Evolutionary conservation across 2,329 filamentous ascomycete species (phyloP).

Genomic region (Colletotrichum salicis): DNA sequence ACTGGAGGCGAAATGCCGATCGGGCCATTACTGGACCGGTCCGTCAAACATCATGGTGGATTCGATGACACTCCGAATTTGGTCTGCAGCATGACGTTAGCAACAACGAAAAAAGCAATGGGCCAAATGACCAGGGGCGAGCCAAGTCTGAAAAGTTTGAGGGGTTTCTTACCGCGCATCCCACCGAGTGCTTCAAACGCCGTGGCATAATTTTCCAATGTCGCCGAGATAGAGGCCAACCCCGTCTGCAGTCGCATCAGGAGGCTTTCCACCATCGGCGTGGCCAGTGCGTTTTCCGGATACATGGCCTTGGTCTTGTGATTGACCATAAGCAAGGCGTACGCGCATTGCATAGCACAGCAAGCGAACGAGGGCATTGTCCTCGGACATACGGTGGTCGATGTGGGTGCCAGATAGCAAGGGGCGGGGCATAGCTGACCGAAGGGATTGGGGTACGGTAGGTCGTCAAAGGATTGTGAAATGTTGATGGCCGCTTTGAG

Average conservation of each 20-base stretch:
- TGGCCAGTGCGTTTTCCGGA: slow-evolving; percentile 39
- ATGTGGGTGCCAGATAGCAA: slow-evolving; percentile 48
- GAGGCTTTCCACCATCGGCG: slow-evolving; percentile 47
- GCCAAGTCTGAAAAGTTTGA: neutral
- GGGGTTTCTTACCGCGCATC: slow-evolving; percentile 52
- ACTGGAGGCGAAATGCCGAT: slow-evolving; percentile 8
- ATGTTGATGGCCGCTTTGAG: slow-evolving; percentile 60
- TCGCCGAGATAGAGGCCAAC: slow-evolving; percentile 52
- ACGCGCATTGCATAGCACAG: slow-evolving; percentile 58
- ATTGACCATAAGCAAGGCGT: slow-evolving; percentile 55
- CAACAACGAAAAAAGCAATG: neutral
- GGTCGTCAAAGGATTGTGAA: slow-evolving; percentile 54
- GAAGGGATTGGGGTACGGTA: slow-evolving; percentile 58
- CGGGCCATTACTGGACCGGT: slow-evolving; percentile 20
- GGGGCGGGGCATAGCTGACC: slow-evolving; percentile 46
- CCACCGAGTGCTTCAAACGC: slow-evolving; percentile 57
- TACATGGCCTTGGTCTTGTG: slow-evolving; percentile 53
- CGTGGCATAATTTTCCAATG: slow-evolving; percentile 55
- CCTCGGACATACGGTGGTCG: slow-evolving; percentile 51
- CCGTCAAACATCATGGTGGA: slow-evolving; percentile 37
- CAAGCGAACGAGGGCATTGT: slow-evolving; percentile 58
- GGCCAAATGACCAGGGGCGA: neutral
- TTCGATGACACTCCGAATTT: slow-evolving; percentile 40
- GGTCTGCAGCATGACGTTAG: slow-evolving; percentile 37
- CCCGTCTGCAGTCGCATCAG: slow-evolving; percentile 53